phyloP scores from a whole-genome alignment of 2,329 filamentous ascomycete species.

The Albifimbria verrucaria region DNA sequence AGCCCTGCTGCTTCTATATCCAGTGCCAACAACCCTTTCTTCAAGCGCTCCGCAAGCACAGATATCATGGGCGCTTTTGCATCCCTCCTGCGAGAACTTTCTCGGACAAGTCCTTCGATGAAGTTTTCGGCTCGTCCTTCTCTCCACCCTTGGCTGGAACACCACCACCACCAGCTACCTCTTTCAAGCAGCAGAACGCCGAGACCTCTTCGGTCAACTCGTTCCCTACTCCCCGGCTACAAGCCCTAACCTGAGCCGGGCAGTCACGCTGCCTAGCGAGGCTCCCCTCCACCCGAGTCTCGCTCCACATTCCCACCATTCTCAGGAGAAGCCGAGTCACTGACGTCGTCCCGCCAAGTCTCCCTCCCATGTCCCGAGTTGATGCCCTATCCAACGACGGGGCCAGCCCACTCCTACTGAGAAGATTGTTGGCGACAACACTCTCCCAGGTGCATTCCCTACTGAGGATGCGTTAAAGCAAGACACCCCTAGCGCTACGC shows the following conservation, averaged over 20 bases:
- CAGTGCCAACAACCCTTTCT: conserved; percentile 93
- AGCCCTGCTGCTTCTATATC: conserved; percentile 68
- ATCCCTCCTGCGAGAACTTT: conserved; percentile 43
- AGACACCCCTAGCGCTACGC: conserved; percentile 27
- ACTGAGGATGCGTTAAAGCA: conserved; percentile 31
- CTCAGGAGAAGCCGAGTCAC: conserved; percentile 60
- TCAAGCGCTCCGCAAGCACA: conserved; percentile 65
- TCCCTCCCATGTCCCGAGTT: conserved; percentile 62
- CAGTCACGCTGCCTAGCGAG: conserved; percentile 54
- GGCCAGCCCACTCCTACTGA: conserved; percentile 22
- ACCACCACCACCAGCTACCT: conserved; percentile 34
- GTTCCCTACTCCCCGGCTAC: conserved; percentile 54
- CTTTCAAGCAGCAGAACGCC: conserved; percentile 52
- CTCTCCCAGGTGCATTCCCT: conserved; percentile 29
- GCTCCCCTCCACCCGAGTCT: conserved; percentile 65
- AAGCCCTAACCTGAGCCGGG: conserved; percentile 62
- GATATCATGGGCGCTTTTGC: conserved; percentile 55
- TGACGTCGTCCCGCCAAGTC: conserved; percentile 74
- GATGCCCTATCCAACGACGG: conserved; percentile 44
- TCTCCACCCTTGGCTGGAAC: conserved; percentile 39
- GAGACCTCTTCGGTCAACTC: conserved; percentile 53
- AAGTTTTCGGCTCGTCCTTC: conserved; percentile 75
- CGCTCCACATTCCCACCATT: conserved; percentile 75
- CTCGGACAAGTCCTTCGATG: conserved; percentile 74
- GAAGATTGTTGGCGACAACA: conserved; percentile 12